These are phyloP conservation scores for Ambrosiella xylebori DNA, from an alignment of 2,329 filamentous ascomycete genomes.

Conservation along the genomic window DNA sequence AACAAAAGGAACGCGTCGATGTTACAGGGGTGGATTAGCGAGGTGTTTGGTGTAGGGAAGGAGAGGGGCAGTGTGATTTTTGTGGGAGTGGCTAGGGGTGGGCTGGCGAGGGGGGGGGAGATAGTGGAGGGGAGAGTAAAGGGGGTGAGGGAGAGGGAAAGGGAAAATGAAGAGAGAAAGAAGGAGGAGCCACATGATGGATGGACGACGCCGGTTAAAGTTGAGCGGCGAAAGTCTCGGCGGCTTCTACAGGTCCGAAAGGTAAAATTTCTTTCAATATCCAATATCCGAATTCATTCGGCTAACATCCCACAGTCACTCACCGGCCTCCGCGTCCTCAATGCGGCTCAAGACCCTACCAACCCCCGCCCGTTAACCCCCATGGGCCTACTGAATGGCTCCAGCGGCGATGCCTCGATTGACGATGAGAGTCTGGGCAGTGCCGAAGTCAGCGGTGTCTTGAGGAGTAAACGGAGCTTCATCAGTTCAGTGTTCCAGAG, in stretches of 20 bases:
- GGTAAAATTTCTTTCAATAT: background rate
- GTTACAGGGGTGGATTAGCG: conserved; percentile 57
- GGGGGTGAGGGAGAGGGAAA: conserved; percentile 23
- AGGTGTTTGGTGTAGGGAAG: conserved; percentile 47
- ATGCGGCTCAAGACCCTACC: background rate
- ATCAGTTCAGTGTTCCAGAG: conserved; percentile 25
- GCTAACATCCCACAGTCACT: background rate
- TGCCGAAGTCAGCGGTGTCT: background rate
- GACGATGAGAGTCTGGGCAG: background rate
- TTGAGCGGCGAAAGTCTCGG: background rate
- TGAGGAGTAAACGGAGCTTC: conserved; percentile 30
- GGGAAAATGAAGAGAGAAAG: background rate
- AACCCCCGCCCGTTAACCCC: background rate
- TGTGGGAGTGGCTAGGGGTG: conserved; percentile 49
- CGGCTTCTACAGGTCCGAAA: background rate
- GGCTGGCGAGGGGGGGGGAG: conserved; percentile 51
- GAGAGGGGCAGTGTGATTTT: conserved; percentile 60
- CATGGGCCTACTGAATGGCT: background rate
- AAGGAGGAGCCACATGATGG: background rate
- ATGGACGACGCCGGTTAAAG: background rate
- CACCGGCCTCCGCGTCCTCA: background rate
- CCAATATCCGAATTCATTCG: no score
- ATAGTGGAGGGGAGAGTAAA: conserved; percentile 55
- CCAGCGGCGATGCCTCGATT: background rate
- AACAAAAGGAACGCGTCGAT: conserved; percentile 71